These are phyloP conservation scores for Diaporthe ilicicola DNA, from an alignment of 2,329 filamentous ascomycete species.

Conservation along the genomic window DNA sequence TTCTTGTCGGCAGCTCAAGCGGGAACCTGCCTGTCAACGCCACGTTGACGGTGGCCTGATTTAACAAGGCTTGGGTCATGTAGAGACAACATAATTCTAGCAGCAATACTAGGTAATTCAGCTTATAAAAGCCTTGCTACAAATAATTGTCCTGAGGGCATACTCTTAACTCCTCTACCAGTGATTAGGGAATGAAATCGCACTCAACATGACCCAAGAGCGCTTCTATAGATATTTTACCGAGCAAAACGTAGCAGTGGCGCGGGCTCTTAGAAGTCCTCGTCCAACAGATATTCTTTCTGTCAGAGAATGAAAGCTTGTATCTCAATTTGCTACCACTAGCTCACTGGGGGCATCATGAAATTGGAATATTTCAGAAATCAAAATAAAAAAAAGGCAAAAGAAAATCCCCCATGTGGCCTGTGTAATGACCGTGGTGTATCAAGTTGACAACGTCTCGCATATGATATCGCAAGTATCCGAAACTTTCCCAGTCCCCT, in stretches of 20 bases:
- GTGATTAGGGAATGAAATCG: background rate
- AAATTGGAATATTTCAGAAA: background rate
- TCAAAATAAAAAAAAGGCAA: background rate
- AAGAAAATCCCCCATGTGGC: background rate
- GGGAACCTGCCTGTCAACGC: slow-evolving; percentile 63
- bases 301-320: too few relatives aligned
- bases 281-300: too few relatives aligned
- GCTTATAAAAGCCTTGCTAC: background rate
- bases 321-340: background rate
- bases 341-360: background rate
- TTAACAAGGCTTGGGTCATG: background rate
- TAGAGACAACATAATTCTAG: background rate
- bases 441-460: background rate
- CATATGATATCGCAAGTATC: background rate
- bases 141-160: background rate
- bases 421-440: too few relatives aligned
- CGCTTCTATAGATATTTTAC: background rate
- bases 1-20: slow-evolving; percentile 69
- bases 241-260: too few relatives aligned
- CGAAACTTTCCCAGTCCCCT: background rate
- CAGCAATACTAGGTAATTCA: background rate
- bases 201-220: background rate
- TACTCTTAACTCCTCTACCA: background rate
- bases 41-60: slow-evolving; percentile 59
- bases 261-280: too few relatives aligned